A percentile compares a stretch with the other conserved stretches of the same genome.
Conservation (phyloP, 2,329 filamentous ascomycete species). For the Helminthosporium solani region DNA sequence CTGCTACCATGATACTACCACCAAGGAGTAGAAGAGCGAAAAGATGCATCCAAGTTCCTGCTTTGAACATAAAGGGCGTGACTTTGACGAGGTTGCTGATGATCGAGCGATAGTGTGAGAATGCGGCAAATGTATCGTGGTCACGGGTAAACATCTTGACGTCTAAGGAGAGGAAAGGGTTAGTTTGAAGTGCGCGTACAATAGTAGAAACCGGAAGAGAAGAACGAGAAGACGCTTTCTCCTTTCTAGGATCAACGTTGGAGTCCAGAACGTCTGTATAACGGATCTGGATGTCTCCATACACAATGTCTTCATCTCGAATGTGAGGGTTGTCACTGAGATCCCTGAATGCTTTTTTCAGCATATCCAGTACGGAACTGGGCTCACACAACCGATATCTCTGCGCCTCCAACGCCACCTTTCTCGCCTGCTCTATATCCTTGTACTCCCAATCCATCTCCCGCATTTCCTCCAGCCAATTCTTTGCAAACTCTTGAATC, state of each 20-base stretch:
- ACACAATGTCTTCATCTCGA: not conserved
- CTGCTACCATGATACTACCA: not conserved
- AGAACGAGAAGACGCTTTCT: not conserved
- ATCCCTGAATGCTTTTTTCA: not conserved
- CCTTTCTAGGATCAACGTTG: not conserved
- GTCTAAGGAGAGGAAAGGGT: not conserved
- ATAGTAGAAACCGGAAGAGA: constrained; percentile 1
- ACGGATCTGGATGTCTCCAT: constrained; percentile 2
- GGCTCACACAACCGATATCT: not conserved
- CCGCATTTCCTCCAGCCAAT: constrained; percentile 1
- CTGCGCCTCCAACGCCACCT: not conserved
- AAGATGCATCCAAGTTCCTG: constrained; percentile 10
- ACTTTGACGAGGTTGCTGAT: not conserved
- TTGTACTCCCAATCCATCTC: constrained; percentile 4
- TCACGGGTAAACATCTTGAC: constrained; percentile 4
- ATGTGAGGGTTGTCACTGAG: not conserved
- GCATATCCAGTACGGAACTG: not conserved
- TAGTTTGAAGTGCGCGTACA: not conserved
- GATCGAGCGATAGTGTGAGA: not conserved
- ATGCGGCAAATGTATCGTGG: not conserved
- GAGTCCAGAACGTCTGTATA: constrained; percentile 7
- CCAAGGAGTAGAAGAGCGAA: constrained; percentile 8
- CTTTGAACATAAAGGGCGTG: constrained; percentile 8
- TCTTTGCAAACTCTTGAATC: constrained; percentile 1
- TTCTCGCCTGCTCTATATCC: not conserved